These are phyloP conservation scores for Aspergillus floridensis DNA, from an alignment of 2,329 filamentous ascomycete genomes.

Conservation along the genomic window DNA sequence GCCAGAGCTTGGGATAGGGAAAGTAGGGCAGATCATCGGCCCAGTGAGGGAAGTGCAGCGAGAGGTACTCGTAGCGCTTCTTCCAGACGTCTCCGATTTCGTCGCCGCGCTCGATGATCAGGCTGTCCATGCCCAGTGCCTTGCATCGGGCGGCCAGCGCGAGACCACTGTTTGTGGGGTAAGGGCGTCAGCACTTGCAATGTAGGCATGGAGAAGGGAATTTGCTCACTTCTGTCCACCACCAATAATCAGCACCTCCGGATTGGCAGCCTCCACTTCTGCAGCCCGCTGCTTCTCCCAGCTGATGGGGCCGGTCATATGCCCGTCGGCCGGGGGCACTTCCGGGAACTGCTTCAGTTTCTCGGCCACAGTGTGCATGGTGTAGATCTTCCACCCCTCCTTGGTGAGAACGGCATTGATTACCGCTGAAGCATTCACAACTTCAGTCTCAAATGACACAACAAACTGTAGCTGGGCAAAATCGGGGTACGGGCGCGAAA, in stretches of 20 bases:
- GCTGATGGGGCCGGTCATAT: constrained; percentile 33
- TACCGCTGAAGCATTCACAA: constrained; percentile 26
- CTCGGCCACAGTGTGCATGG: constrained; percentile 36
- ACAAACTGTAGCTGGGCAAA: constrained; percentile 31
- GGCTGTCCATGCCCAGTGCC: constrained; percentile 25
- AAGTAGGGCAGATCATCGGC: constrained; percentile 31
- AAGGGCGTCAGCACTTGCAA: too few relatives aligned
- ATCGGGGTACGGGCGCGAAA: constrained; percentile 29
- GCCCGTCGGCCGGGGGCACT: constrained; percentile 28
- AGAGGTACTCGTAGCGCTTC: constrained; percentile 34
- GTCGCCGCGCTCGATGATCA: constrained; percentile 31
- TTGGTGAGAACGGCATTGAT: constrained; percentile 34
- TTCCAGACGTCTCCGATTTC: constrained; percentile 31
- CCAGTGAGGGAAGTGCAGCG: constrained; percentile 33
- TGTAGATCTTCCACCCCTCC: constrained; percentile 36
- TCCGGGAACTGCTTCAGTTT: constrained; percentile 33
- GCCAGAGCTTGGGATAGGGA: constrained; percentile 32
- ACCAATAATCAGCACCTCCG: constrained; percentile 25
- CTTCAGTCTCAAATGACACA: constrained; percentile 32
- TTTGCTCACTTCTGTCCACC: constrained; percentile 22
- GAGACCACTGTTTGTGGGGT: constrained; percentile 20
- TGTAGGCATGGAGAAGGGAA: not conserved
- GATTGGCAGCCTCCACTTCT: constrained; percentile 25
- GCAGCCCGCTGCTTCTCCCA: constrained; percentile 32
- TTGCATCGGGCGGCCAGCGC: constrained; percentile 25